These are phyloP conservation scores for Papiliotrema fonsecae DNA, from an alignment of 1,284 basidiomycete species.

Conservation along the genomic window DNA sequence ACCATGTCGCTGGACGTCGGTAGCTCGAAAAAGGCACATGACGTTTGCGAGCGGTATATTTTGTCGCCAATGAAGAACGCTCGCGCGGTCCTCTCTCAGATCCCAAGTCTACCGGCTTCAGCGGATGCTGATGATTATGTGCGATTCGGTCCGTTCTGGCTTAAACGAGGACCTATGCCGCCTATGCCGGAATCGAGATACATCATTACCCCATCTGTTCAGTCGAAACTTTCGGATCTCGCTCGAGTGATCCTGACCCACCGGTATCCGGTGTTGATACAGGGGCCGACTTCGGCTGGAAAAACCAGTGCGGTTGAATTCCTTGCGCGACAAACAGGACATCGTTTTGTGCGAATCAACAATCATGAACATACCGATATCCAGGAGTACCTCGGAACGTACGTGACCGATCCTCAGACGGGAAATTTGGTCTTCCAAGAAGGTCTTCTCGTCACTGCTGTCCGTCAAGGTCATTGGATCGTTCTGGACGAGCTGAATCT, in stretches of 20 bases:
- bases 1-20: slow-evolving; percentile 83
- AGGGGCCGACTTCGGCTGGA: slow-evolving; percentile 95
- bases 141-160: slow-evolving; percentile 88
- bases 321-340: slow-evolving; percentile 86
- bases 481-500: slow-evolving; percentile 97
- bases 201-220: slow-evolving; percentile 94
- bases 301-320: slow-evolving; percentile 98
- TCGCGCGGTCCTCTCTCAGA: slow-evolving; percentile 65
- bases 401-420: slow-evolving; percentile 84
- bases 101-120: slow-evolving; percentile 58
- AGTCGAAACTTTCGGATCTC: slow-evolving; percentile 86
- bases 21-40: slow-evolving; percentile 66
- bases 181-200: slow-evolving; percentile 65
- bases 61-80: slow-evolving; percentile 77
- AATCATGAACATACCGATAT: slow-evolving; percentile 99
- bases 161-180: slow-evolving; percentile 66
- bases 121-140: slow-evolving; percentile 59
- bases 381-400: slow-evolving; percentile 97
- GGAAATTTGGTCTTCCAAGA: slow-evolving; percentile 94
- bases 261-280: slow-evolving; percentile 91
- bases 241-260: slow-evolving; percentile 85
- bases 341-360: slow-evolving; percentile 96
- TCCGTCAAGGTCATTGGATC: slow-evolving; percentile 93
- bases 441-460: slow-evolving; percentile 85
- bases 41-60: slow-evolving; percentile 72